A percentile compares a stretch with the other conserved stretches of the same genome.
phyloP scores from a whole-genome alignment of 768 basidiomycete genomes.

The Podaxis sp. region DNA sequence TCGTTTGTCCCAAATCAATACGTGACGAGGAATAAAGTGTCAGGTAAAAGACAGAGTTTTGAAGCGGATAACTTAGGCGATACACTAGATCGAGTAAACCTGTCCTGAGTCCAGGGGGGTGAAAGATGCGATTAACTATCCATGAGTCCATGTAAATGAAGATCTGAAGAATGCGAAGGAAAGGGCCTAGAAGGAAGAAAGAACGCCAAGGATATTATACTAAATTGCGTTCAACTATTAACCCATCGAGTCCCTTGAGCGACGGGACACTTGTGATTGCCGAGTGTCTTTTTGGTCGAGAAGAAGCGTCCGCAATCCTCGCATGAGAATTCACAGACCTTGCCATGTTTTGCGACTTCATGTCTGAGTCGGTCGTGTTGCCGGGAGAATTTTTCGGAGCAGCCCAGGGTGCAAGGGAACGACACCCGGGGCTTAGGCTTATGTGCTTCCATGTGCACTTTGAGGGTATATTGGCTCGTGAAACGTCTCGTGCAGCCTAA shows the following conservation, averaged over 20 bases:
- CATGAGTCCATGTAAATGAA: neutral
- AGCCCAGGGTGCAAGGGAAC: constrained; percentile 55
- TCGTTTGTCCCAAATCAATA: neutral
- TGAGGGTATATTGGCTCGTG: constrained; percentile 54
- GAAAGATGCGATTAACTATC: constrained; percentile 2
- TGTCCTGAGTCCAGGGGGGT: neutral
- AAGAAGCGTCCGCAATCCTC: constrained; percentile 54
- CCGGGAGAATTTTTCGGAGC: constrained; percentile 52
- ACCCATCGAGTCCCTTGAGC: constrained; percentile 52
- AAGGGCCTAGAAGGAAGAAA: constrained; percentile 11
- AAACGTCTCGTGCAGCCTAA: constrained; percentile 49
- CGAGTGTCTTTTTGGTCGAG: constrained; percentile 50
- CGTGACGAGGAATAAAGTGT: neutral
- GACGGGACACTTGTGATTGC: constrained; percentile 57
- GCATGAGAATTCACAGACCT: constrained; percentile 54
- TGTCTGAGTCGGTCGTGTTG: constrained; percentile 59
- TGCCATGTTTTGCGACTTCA: constrained; percentile 58
- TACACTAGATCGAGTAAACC: constrained; percentile 5
- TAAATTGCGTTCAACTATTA: constrained; percentile 24
- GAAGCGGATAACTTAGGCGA: neutral
- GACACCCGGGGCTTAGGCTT: constrained; percentile 48
- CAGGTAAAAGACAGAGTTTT: neutral
- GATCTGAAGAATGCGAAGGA: constrained; percentile 2
- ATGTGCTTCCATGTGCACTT: constrained; percentile 56
- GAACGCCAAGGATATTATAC: neutral